Evolutionary conservation across 1,284 basidiomycete genomes (phyloP).

Genomic region (Rhodotorula sp.): DNA sequence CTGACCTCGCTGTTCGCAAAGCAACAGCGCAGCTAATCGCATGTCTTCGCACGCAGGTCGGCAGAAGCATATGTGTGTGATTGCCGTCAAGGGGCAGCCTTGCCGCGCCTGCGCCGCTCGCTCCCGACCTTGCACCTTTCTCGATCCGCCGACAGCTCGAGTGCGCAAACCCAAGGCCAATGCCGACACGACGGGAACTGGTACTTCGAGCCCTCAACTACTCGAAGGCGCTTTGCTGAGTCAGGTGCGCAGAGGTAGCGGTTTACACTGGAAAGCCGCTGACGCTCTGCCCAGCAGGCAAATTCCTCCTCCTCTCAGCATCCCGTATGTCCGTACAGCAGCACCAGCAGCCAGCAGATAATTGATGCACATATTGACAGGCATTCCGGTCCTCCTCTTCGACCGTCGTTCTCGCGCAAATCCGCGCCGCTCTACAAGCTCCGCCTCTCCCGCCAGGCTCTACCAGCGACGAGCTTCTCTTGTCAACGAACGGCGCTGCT

Average conservation of each 20-base stretch:
- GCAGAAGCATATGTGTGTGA: constrained; percentile 44
- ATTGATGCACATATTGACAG: too few relatives aligned
- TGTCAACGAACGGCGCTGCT: background rate
- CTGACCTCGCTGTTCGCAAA: too few relatives aligned
- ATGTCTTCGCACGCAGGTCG: constrained; percentile 39
- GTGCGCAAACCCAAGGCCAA: constrained; percentile 34
- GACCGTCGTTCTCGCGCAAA: background rate
- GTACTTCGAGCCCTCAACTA: too few relatives aligned
- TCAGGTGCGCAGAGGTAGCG: too few relatives aligned
- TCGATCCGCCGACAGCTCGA: constrained; percentile 40
- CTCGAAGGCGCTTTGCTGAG: too few relatives aligned
- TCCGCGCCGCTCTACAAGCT: background rate
- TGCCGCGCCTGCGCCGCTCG: constrained; percentile 42
- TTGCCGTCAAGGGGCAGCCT: constrained; percentile 39
- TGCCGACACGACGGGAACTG: background rate
- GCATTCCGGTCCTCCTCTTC: too few relatives aligned
- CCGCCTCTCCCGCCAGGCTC: background rate
- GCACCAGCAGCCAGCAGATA: background rate
- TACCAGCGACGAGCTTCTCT: background rate
- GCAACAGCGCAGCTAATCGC: too few relatives aligned
- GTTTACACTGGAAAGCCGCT: background rate
- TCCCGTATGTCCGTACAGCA: background rate
- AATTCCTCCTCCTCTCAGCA: background rate
- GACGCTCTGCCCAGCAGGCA: background rate
- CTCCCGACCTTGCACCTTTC: constrained; percentile 42